Conservation (phyloP, 1,284 basidiomycete genomes). For the Rhodotorula sp. region DNA sequence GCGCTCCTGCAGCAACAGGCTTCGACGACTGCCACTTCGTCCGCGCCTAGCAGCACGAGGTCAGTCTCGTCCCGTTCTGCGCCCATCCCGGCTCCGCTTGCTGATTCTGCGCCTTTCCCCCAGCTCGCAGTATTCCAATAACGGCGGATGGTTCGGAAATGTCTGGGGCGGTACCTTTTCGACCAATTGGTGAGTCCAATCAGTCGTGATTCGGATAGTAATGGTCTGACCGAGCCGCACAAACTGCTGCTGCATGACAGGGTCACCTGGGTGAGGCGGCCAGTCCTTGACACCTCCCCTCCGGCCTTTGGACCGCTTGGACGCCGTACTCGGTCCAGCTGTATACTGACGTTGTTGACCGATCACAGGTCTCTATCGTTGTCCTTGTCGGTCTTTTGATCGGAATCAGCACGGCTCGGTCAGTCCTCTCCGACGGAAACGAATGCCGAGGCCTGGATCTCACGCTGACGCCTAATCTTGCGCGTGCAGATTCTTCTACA, state of each 20-base stretch:
- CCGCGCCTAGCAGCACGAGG: no score
- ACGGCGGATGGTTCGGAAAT: background rate
- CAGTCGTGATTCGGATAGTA: no score
- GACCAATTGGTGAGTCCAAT: conserved; percentile 3
- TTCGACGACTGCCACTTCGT: no score
- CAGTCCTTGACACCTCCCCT: no score
- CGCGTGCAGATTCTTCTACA: conserved; percentile 30
- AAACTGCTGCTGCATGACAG: background rate
- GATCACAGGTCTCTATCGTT: conserved; percentile 13
- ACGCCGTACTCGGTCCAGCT: background rate
- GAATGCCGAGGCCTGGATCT: background rate
- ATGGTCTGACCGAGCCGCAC: background rate
- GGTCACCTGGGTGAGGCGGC: conserved; percentile 13
- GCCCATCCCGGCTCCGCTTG: background rate
- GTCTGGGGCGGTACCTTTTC: conserved; percentile 4
- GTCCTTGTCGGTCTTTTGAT: conserved; percentile 22
- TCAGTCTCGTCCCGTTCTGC: no score
- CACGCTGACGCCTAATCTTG: background rate
- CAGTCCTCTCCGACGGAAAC: background rate
- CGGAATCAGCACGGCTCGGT: conserved; percentile 21
- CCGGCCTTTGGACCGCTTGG: background rate
- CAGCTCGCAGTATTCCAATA: background rate
- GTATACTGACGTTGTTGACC: no score
- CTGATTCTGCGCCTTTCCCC: background rate
- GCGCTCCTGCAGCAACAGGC: no score